Evolutionary conservation across 1,284 basidiomycete genomes (phyloP).

Genomic region (Sanghuangporus baumii): DNA sequence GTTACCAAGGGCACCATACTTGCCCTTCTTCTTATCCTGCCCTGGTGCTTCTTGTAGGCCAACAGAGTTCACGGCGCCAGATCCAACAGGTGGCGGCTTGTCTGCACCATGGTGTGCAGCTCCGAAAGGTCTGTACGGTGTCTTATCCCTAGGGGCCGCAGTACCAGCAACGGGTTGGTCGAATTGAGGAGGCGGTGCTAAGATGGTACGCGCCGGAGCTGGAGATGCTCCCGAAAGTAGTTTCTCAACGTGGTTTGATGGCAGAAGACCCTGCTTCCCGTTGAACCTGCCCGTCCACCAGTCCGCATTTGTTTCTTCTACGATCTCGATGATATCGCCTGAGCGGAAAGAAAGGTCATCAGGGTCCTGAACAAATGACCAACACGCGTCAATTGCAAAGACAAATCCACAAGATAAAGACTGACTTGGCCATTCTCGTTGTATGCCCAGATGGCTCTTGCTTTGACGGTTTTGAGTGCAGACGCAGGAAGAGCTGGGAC

Average conservation of each 20-base stretch:
- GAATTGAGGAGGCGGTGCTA: slow-evolving; percentile 19
- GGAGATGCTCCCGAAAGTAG: slow-evolving; percentile 23
- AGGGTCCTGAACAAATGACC: slow-evolving; percentile 37
- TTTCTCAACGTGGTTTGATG: slow-evolving; percentile 56
- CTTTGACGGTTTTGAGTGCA: slow-evolving; percentile 34
- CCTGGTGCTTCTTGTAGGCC: slow-evolving; percentile 18
- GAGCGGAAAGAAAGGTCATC: slow-evolving; percentile 53
- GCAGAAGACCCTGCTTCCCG: slow-evolving; percentile 60
- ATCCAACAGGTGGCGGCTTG: slow-evolving; percentile 11
- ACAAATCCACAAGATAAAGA: not conserved
- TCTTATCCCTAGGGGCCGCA: slow-evolving; percentile 2
- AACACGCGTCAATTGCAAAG: not conserved
- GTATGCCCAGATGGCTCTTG: slow-evolving; percentile 59
- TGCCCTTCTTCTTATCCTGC: slow-evolving; percentile 25
- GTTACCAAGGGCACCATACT: slow-evolving; percentile 22
- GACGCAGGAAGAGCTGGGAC: slow-evolving; percentile 27
- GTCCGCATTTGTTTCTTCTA: slow-evolving; percentile 54
- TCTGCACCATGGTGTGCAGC: slow-evolving; percentile 16
- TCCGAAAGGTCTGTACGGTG: slow-evolving; percentile 16
- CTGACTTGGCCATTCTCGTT: slow-evolving; percentile 57
- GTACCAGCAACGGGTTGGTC: not conserved
- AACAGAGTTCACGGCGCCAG: slow-evolving; percentile 17
- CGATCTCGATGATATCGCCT: slow-evolving; percentile 55
- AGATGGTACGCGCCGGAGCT: slow-evolving; percentile 21
- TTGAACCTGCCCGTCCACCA: slow-evolving; percentile 60